phyloP scores from a whole-genome alignment of 768 basidiomycete genomes.

The Termitomyces sp. region DNA sequence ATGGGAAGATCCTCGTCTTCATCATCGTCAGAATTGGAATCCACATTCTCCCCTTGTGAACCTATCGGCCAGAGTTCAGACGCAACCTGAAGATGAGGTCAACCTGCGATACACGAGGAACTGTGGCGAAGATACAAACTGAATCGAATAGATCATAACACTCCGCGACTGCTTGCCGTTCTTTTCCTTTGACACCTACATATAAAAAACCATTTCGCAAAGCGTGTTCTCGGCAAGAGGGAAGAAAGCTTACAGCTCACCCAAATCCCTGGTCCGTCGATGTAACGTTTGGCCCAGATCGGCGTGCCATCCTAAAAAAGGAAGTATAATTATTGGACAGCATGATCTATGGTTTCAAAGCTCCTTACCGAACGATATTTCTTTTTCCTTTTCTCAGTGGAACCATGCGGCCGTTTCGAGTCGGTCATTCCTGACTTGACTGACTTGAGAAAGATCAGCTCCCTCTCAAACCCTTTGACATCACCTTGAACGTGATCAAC shows the following conservation, averaged over 20 bases:
- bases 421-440: constrained; percentile 8
- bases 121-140: constrained; percentile 38
- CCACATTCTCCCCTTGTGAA: constrained; percentile 20
- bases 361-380: constrained; percentile 50
- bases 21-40: constrained; percentile 36
- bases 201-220: neutral
- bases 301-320: constrained; percentile 59
- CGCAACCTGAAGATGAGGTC: constrained; percentile 52
- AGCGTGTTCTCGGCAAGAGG: neutral
- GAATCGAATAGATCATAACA: constrained; percentile 77
- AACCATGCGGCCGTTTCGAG: constrained; percentile 1
- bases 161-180: constrained; percentile 75
- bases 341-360: neutral
- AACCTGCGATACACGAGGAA: neutral
- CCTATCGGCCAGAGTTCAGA: constrained; percentile 67
- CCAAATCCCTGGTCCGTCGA: constrained; percentile 87
- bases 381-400: constrained; percentile 36
- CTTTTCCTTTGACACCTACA: constrained; percentile 73
- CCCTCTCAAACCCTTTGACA: too few relatives aligned
- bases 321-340: neutral
- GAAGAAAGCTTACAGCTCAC: constrained; percentile 55
- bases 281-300: constrained; percentile 59
- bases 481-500: neutral
- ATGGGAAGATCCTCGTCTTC: constrained; percentile 45
- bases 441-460: neutral